Evolutionary conservation across 2,329 filamentous ascomycete genomes (phyloP), one percentile per base, ranked within the genome.

Genomic region (Botrytis tulipae): DNA sequence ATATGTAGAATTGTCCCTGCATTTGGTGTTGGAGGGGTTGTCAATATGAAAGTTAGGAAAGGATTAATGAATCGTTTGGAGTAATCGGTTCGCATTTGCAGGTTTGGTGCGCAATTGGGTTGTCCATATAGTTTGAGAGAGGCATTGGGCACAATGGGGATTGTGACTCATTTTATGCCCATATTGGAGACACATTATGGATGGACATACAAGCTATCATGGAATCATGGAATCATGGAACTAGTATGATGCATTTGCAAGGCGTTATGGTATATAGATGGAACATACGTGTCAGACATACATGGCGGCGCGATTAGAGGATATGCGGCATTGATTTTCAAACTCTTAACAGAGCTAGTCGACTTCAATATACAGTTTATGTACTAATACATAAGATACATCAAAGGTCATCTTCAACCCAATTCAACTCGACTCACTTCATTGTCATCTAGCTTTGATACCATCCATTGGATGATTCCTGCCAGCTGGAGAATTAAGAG

Each of bases 1-100:
- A 92, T 97, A 82, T 92, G 92, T 75, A 88, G 95, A 79, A 97
- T 97, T 78, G 87, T 97, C 3, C 94, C 94, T 29, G 94, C 94
- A 0, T 97, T 95, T 84, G 95, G 94, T 2, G 87, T 97, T 20
- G 95, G 94, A 0, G 94, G 94, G 0, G 93, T 97, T 18, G 92
- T 96, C 18, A 97, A 97, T 83, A 87, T 87, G 74, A 90, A 92
- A 79, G 85, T 95, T 62, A 87, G 94, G 78, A 85, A 84, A 79
- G 84, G 81, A 71, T 80, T 95, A 78, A 94, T 97, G 73, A 70
- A 51, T 54, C 75, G 62, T 66, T 63, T 78, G 60, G 76, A 77
- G 59, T 78, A 61, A 74, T 32, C 25, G 16, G 9, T 18, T 22
- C 59, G 44, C 44, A 20, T 51, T 57, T 25, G 3, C 9, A 40